Evolutionary conservation across 2,329 filamentous ascomycete species (phyloP), one percentile per base, ranked within the genome.

Genomic region (Aureobasidium melanogenum): DNA sequence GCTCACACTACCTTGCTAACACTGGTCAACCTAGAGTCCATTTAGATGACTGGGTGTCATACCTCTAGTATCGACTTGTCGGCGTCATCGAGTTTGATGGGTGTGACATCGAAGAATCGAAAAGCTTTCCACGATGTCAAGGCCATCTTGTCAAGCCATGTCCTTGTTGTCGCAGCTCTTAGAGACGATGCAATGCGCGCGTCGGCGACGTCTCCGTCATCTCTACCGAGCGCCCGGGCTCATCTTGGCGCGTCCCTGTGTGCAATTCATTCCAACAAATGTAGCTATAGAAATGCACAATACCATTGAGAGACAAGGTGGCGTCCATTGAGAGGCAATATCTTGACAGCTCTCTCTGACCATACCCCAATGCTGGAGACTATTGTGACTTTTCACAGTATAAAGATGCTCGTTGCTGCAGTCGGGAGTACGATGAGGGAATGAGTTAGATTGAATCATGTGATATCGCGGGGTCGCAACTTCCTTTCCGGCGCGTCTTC

Each of bases 31-130:
- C 62, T 15, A 34, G 28, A 51, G 43, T 41, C 34, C 51, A 36
- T n/a, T n/a, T n/a, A 39, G 26, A 46, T 57, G 58, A 50, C 28
- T 30, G 28, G 28, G 5, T 30, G 28, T 8, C 19, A 26, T 82
- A 89, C 88, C 74, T 92, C 88, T 78, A 95, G 88, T 71, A 91
- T 82, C 68, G 86, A 85, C 72, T 85, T 88, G 72, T 95, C 90
- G 70, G 88, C 87, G 73, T 95, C 88, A 68, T 82, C 83, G 69
- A 92, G 82, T 71, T 88, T 85, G 74, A 97, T 86, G 73, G 89
- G 87, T 73, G 86, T 86, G 74, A 96, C 91, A 77, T 97, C 91
- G 84, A 99, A 97, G 86, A 99, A 99, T 82, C 96, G 92, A 80
- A 99, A 99, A 68, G 88, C 87, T 88, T 97, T 97, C 93, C 94